Conservation (phyloP, 1,139 yeast species). For the Meyerozyma smithsonii region DNA sequence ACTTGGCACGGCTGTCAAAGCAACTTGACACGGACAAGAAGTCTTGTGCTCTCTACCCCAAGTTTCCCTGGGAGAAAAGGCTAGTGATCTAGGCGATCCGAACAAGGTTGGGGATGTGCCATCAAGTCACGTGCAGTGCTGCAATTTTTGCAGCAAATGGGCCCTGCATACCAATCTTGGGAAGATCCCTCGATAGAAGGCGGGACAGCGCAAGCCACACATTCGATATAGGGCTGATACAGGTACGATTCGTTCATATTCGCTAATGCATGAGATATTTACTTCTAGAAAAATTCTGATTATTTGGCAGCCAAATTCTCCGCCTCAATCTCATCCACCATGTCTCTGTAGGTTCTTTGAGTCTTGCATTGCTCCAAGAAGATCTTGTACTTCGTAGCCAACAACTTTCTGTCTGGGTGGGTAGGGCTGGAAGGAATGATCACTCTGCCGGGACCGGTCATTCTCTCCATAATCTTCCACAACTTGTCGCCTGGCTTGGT, state of each 20-base stretch:
- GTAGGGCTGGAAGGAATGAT: slow-evolving; percentile 58
- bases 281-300: not conserved
- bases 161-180: too few species aligned
- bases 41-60: too few species aligned
- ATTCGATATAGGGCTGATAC: too few species aligned
- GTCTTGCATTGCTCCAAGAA: slow-evolving; percentile 83
- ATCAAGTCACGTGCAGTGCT: not conserved
- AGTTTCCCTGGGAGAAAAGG: too few species aligned
- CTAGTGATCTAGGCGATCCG: too few species aligned
- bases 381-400: slow-evolving; percentile 74
- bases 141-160: slow-evolving; percentile 1
- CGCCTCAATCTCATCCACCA: slow-evolving; percentile 58
- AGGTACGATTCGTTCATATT: too few species aligned
- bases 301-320: slow-evolving; percentile 16
- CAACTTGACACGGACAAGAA: too few species aligned
- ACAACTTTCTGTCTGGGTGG: slow-evolving; percentile 64
- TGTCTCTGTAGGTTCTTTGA: slow-evolving; percentile 69
- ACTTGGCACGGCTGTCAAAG: too few species aligned
- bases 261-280: too few species aligned
- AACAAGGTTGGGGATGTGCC: too few species aligned
- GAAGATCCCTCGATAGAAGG: too few species aligned
- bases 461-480: slow-evolving; percentile 81
- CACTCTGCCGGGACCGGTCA: slow-evolving; percentile 80
- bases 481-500: slow-evolving; percentile 49
- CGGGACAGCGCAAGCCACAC: too few species aligned